Evolutionary conservation across 331 rosid genomes (phyloP).

Genomic region (Cucumis variabilis): DNA sequence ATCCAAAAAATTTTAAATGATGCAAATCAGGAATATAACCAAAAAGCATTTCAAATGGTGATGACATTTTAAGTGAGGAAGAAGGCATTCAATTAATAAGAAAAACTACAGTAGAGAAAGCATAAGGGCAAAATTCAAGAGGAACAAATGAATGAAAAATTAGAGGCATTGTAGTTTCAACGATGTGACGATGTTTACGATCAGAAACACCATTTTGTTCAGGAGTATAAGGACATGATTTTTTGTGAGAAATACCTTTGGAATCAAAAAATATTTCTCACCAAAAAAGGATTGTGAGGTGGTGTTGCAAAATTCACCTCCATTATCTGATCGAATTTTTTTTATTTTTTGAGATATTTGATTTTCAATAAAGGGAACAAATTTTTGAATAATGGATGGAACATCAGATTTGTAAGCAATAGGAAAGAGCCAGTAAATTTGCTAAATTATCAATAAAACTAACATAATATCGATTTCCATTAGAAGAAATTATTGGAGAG

Average conservation of each 20-base stretch:
- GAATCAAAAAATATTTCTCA: too few relatives aligned
- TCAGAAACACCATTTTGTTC: not conserved
- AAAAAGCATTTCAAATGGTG: not conserved
- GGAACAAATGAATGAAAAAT: not conserved
- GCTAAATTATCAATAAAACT: not conserved
- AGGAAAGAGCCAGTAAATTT: not conserved
- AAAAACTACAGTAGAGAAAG: not conserved
- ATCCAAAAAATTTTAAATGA: not conserved
- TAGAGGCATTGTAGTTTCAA: not conserved
- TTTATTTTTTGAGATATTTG: not conserved
- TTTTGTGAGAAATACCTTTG: not conserved
- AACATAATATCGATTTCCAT: not conserved
- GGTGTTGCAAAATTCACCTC: not conserved
- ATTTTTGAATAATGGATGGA: not conserved
- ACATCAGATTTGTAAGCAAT: not conserved
- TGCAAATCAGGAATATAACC: not conserved
- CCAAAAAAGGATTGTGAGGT: too few relatives aligned
- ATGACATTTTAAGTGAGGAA: not conserved
- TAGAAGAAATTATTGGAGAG: not conserved
- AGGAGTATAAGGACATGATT: not conserved
- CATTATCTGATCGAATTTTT: not conserved
- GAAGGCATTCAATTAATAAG: not conserved
- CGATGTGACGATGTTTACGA: not conserved
- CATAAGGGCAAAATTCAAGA: not conserved
- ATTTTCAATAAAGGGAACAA: not conserved